Evolutionary conservation across 805 yeast genomes (phyloP).

Genomic region (Metschnikowia continentalis): DNA sequence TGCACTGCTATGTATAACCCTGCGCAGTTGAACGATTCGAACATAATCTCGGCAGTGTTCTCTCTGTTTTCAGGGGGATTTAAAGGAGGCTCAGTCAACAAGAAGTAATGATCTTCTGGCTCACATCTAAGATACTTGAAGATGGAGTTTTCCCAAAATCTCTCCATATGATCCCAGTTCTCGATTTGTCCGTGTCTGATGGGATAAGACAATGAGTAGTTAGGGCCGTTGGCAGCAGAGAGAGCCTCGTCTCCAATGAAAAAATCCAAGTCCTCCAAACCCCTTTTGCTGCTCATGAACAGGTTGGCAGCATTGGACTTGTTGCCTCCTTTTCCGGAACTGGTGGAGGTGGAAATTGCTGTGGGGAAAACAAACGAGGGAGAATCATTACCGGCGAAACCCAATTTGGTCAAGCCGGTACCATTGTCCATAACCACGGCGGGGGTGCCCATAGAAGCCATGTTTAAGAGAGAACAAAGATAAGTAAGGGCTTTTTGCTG

Average conservation of each 20-base stretch:
- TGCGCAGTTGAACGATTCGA: slow-evolving; percentile 97
- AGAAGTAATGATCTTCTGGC: slow-evolving; percentile 96
- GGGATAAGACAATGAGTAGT: slow-evolving; percentile 85
- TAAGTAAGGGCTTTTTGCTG: slow-evolving; percentile 1
- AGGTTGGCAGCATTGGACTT: slow-evolving; percentile 32
- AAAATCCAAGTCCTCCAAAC: slow-evolving; percentile 91
- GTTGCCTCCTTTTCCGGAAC: slow-evolving; percentile 39
- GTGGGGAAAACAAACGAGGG: slow-evolving; percentile 98
- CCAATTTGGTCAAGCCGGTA: slow-evolving; percentile 95
- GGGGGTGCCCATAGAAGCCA: slow-evolving; percentile 60
- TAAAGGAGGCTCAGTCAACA: slow-evolving; percentile 95
- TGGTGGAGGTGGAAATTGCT: slow-evolving; percentile 78
- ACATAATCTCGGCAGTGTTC: slow-evolving; percentile 97
- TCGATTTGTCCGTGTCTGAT: slow-evolving; percentile 97
- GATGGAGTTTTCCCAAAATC: slow-evolving; percentile 97
- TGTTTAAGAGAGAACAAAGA: slow-evolving; percentile 6
- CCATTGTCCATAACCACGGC: slow-evolving; percentile 99
- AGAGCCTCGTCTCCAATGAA: slow-evolving; percentile 95
- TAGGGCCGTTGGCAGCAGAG: slow-evolving; percentile 84
- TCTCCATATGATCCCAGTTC: slow-evolving; percentile 99
- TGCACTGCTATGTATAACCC: slow-evolving; percentile 98
- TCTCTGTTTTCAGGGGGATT: slow-evolving; percentile 99
- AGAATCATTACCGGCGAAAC: slow-evolving; percentile 97
- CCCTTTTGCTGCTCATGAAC: slow-evolving; percentile 64
- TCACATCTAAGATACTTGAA: slow-evolving; percentile 95